Evolutionary conservation across 2,329 filamentous ascomycete genomes (phyloP).

Genomic region (Aureobasidium sp.): DNA sequence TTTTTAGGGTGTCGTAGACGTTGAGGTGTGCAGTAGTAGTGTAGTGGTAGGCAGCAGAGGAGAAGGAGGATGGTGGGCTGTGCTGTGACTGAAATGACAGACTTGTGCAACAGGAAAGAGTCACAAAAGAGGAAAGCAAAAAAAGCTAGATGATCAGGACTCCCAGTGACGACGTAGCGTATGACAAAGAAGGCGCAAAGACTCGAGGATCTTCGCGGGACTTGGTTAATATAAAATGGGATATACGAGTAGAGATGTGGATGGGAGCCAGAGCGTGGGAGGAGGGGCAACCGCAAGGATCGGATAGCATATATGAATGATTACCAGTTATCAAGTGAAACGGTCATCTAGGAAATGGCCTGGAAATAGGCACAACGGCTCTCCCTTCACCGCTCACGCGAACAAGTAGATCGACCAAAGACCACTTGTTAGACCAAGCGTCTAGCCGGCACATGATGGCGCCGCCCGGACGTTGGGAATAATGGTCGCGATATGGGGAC

Average conservation of each 20-base stretch:
- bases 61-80: neutral
- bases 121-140: neutral
- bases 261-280: slow-evolving; percentile 10
- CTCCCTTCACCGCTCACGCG: slow-evolving; percentile 13
- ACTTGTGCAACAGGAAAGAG: slow-evolving; percentile 1
- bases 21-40: slow-evolving; percentile 1
- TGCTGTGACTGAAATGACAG: slow-evolving; percentile 15
- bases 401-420: slow-evolving; percentile 5
- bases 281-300: slow-evolving; percentile 11
- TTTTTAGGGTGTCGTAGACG: neutral
- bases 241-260: slow-evolving; percentile 1
- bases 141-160: slow-evolving; percentile 9
- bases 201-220: neutral
- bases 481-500: slow-evolving; percentile 9
- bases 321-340: slow-evolving; percentile 10
- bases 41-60: slow-evolving; percentile 3
- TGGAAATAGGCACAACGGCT: slow-evolving; percentile 14
- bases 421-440: slow-evolving; percentile 12
- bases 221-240: slow-evolving; percentile 8
- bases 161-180: neutral
- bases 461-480: slow-evolving; percentile 14
- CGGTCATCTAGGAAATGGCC: slow-evolving; percentile 12
- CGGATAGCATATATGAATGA: slow-evolving; percentile 9
- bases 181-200: slow-evolving; percentile 4
- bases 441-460: slow-evolving; percentile 15